A percentile compares a stretch with the other conserved stretches of the same genome.
These are phyloP conservation scores for Capsella bursapastoris DNA, from an alignment of 345 rosid species.

Conservation along the genomic window DNA sequence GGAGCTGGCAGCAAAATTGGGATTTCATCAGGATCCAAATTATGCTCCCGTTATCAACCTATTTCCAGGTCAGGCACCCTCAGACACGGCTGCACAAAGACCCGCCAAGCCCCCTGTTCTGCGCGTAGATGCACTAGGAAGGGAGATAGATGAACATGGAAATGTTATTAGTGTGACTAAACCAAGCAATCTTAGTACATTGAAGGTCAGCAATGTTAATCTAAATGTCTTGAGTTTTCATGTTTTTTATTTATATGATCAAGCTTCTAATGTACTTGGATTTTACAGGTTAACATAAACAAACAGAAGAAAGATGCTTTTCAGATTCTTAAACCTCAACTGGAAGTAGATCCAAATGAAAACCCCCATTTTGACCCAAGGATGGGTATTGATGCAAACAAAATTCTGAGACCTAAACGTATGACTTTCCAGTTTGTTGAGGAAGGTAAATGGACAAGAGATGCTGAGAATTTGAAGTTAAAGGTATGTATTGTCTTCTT, in stretches of 20 bases:
- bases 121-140: constrained; percentile 89
- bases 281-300: constrained; percentile 90
- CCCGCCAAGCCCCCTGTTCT: constrained; percentile 89
- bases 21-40: constrained; percentile 78
- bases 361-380: constrained; percentile 80
- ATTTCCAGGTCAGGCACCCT: constrained; percentile 70
- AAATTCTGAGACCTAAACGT: constrained; percentile 89
- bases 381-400: constrained; percentile 84
- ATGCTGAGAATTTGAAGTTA: constrained; percentile 80
- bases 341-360: constrained; percentile 79
- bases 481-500: constrained; percentile 53
- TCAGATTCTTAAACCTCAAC: constrained; percentile 93
- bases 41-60: constrained; percentile 72
- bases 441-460: constrained; percentile 97
- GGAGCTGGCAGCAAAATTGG: constrained; percentile 87
- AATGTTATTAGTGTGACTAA: constrained; percentile 77
- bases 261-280: constrained; percentile 28
- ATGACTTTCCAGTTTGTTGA: constrained; percentile 94
- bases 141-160: constrained; percentile 97
- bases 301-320: constrained; percentile 96
- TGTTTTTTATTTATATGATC: constrained; percentile 7
- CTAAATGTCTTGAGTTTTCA: neutral
- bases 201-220: constrained; percentile 62
- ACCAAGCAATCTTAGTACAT: constrained; percentile 95
- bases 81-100: constrained; percentile 69